Percentiles rank a stretch among this genome's conserved stretches.
Evolutionary conservation across 2,329 filamentous ascomycete genomes (phyloP).

Genomic region (Fusarium duplospermum): DNA sequence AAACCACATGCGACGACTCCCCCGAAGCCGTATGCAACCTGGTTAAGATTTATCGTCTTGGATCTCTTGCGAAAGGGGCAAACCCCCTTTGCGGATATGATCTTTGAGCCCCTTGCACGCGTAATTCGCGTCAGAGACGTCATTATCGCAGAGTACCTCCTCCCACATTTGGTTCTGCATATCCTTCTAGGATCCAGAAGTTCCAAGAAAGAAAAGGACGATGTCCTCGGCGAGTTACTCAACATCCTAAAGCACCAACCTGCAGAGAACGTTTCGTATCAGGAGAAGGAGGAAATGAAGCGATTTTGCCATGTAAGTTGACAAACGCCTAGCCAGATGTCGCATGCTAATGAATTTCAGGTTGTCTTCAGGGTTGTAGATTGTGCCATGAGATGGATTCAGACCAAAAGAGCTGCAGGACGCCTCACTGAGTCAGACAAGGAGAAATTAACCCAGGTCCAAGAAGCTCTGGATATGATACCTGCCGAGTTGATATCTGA

Average conservation of each 20-base stretch:
- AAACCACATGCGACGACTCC: slow-evolving; percentile 72
- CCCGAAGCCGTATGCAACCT: slow-evolving; percentile 77
- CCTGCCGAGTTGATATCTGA: slow-evolving; percentile 80
- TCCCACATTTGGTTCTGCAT: slow-evolving; percentile 89
- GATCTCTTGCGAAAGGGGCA: slow-evolving; percentile 85
- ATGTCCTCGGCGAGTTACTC: slow-evolving; percentile 79
- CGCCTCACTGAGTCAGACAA: slow-evolving; percentile 55
- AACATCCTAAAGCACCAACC: slow-evolving; percentile 75
- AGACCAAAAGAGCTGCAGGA: slow-evolving; percentile 68
- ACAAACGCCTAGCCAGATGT: not conserved
- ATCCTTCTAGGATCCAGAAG: slow-evolving; percentile 77
- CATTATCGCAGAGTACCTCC: slow-evolving; percentile 85
- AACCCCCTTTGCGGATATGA: slow-evolving; percentile 76
- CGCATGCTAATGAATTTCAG: slow-evolving; percentile 55
- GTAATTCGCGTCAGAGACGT: slow-evolving; percentile 89
- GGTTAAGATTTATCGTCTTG: slow-evolving; percentile 83
- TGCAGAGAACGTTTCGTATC: slow-evolving; percentile 62
- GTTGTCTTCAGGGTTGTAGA: slow-evolving; percentile 91
- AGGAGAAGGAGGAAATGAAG: slow-evolving; percentile 80
- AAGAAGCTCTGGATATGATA: slow-evolving; percentile 68
- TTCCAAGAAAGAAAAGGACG: slow-evolving; percentile 69
- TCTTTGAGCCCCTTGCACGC: slow-evolving; percentile 85
- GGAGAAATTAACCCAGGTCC: slow-evolving; percentile 61
- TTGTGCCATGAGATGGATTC: slow-evolving; percentile 90
- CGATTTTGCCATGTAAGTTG: slow-evolving; percentile 85